These are phyloP conservation scores for Diaporthe sp. DNA, from an alignment of 2,329 filamentous ascomycete genomes.

Conservation along the genomic window DNA sequence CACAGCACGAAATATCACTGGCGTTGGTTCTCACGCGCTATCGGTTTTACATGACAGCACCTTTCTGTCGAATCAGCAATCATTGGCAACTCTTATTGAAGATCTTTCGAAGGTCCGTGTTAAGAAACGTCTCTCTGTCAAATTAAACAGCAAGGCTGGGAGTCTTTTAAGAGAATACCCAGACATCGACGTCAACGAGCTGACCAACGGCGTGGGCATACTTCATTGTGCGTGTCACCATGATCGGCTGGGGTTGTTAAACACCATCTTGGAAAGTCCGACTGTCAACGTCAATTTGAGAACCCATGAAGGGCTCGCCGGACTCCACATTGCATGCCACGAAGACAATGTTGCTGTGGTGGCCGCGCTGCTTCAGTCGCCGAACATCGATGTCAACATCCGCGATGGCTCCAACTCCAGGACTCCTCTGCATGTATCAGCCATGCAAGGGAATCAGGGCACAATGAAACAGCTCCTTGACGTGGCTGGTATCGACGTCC, in stretches of 20 bases:
- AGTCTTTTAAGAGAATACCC: neutral
- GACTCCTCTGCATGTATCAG: neutral
- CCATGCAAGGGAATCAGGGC: neutral
- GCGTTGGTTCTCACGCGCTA: neutral
- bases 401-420: neutral
- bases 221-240: neutral
- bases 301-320: neutral
- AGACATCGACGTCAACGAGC: neutral
- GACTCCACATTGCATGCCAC: neutral
- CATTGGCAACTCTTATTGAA: neutral
- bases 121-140: neutral
- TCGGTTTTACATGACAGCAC: neutral
- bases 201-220: neutral
- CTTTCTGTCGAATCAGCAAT: neutral
- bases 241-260: neutral
- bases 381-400: slow-evolving; percentile 7
- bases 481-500: neutral
- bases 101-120: neutral
- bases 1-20: too few relatives aligned
- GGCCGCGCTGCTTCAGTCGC: neutral
- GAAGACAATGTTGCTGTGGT: neutral
- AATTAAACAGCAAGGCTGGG: neutral
- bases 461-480: neutral
- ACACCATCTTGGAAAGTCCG: neutral
- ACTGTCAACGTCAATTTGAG: neutral